Percentiles rank a stretch among this genome's conserved stretches.
These are phyloP conservation scores for Myrica gale DNA, from an alignment of 306 rosid species.

Conservation along the genomic window DNA sequence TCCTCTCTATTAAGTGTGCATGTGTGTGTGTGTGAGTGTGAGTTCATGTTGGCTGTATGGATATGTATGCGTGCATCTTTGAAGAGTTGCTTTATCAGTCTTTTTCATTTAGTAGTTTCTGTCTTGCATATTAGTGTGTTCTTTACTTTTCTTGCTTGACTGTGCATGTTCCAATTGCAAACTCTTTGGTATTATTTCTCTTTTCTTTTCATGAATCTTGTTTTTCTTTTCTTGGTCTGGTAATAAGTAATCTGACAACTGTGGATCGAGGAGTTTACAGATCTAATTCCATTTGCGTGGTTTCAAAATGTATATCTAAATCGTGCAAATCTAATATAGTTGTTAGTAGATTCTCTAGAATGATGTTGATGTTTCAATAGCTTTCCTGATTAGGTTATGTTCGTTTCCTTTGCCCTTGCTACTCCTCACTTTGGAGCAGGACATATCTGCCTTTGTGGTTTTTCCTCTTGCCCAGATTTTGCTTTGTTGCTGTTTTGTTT, in stretches of 20 bases:
- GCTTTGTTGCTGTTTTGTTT: not conserved
- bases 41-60: not conserved
- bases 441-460: not conserved
- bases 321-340: not conserved
- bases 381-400: not conserved
- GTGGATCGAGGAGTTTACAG: not conserved
- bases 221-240: not conserved
- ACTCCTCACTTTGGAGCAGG: not conserved
- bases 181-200: not conserved
- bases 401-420: not conserved
- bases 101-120: not conserved
- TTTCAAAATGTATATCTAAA: not conserved
- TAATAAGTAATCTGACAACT: not conserved
- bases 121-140: not conserved
- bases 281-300: not conserved
- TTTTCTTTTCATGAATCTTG: not conserved
- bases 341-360: not conserved
- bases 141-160: no score
- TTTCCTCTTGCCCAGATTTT: not conserved
- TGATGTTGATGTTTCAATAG: not conserved
- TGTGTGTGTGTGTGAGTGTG: not conserved
- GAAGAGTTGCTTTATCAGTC: not conserved
- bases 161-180: no score
- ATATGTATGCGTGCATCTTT: not conserved
- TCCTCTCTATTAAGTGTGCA: constrained; percentile 24